Evolutionary conservation across 169 alveolate genomes (phyloP), one percentile per base, ranked within the genome.

Genomic region (Eimeria acervulina): DNA sequence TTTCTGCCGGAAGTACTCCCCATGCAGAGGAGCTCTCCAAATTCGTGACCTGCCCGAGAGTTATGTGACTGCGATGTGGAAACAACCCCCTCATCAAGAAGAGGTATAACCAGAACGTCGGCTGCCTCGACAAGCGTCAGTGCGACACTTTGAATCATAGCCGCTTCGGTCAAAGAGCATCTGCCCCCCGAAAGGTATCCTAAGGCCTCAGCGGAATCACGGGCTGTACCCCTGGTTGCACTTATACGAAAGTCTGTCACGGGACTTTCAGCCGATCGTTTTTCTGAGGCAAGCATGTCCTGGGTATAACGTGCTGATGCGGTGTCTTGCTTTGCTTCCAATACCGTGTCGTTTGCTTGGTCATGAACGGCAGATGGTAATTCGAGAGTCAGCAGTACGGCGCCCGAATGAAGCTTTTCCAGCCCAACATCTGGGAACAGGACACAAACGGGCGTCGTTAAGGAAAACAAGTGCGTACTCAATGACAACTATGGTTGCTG

Each of bases 361-460:
- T 12, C 55, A 55, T 33, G 33, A 10, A 55, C 28, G 36, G 40
- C 19, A 8, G 83, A 44, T 23, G 93, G 93, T 28, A 87, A 15
- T 42, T 87, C 93, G 61, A 87, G 15, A 61, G 93, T 87, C 33
- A 87, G 93, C 78, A 87, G 19, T n/a, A 61, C 81, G 42, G 81
- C 93, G 42, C 93, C 81, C 21, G 93, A 55, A 1, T 33, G 66
- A 36, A 87, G 66, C 83, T 26, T 55, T n/a, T 87, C 93, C 28
- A 87, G 81, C 26, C 93, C 93, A n/a, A 87, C 10, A 66, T 31
- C 93, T 87, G 63, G 44, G 40, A 38, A 26, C 36, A 36, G 31
- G 28, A 21, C 15, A 33, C 70, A 7, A 36, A 23, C 26, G 59
- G 17, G 55, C 40, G 33, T 61, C 59, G n/a, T 23, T 7, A 6